A percentile compares a stretch with the other conserved stretches of the same genome.
Evolutionary conservation across 2,329 filamentous ascomycete species (phyloP).

Genomic region (Orbilia ellipsospora): DNA sequence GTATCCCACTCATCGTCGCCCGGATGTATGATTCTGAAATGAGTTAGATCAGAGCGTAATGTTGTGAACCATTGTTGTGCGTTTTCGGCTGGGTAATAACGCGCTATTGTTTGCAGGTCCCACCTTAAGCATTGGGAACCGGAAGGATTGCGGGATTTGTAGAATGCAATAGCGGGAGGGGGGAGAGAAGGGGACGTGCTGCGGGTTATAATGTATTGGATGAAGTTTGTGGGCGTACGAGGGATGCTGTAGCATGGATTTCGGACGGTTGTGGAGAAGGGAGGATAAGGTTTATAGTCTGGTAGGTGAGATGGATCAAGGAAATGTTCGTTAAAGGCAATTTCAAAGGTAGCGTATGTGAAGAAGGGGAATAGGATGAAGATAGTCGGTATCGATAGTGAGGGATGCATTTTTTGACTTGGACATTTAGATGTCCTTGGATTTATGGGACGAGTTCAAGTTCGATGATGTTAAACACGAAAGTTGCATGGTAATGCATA

Average conservation of each 20-base stretch:
- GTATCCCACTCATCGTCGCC: not conserved
- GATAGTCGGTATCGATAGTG: not conserved
- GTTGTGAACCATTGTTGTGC: slow-evolving; percentile 13
- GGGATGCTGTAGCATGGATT: slow-evolving; percentile 10
- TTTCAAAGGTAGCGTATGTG: slow-evolving; percentile 9
- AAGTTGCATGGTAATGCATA: too few relatives aligned
- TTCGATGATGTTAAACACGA: too few relatives aligned
- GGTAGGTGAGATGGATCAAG: not conserved
- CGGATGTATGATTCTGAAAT: slow-evolving; percentile 7
- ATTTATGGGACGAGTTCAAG: too few relatives aligned
- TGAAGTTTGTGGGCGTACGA: not conserved
- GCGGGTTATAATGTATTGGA: not conserved
- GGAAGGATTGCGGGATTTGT: not conserved
- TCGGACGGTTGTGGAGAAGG: not conserved
- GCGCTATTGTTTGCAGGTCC: not conserved
- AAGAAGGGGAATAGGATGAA: slow-evolving; percentile 12
- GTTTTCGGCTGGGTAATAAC: not conserved
- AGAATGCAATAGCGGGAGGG: slow-evolving; percentile 25
- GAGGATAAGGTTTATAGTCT: not conserved
- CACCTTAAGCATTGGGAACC: not conserved
- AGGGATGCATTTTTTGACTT: too few relatives aligned
- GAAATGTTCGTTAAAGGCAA: slow-evolving; percentile 17
- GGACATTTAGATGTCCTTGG: too few relatives aligned
- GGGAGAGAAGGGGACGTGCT: not conserved
- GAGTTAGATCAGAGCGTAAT: not conserved